phyloP scores from a whole-genome alignment of 2,329 filamentous ascomycete species.

The Trichophyton simii region DNA sequence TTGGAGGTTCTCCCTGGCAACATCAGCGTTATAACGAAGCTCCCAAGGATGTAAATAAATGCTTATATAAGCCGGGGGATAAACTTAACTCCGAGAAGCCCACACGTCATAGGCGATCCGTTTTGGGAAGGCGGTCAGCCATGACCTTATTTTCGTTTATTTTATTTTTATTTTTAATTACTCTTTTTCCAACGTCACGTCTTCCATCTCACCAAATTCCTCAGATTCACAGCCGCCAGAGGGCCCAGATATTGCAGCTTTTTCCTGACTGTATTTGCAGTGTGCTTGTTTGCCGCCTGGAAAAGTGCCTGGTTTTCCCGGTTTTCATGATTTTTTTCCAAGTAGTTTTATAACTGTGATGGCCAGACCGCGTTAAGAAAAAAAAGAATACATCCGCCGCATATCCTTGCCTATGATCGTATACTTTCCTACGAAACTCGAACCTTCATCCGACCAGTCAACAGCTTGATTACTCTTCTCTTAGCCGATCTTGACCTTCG shows the following conservation, averaged over 20 bases:
- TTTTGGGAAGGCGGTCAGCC: slow-evolving; percentile 3
- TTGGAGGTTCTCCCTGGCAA: too few relatives aligned
- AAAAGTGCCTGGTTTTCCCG: background rate
- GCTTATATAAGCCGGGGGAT: background rate
- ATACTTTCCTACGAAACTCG: background rate
- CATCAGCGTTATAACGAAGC: too few relatives aligned
- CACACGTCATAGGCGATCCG: slow-evolving; percentile 7
- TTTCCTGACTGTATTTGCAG: background rate
- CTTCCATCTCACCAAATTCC: background rate
- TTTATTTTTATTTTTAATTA: background rate
- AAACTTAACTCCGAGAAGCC: background rate
- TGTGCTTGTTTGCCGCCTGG: background rate
- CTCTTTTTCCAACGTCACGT: background rate
- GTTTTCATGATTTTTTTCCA: background rate
- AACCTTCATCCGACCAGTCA: background rate
- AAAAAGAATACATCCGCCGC: background rate
- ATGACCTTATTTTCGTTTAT: slow-evolving; percentile 1
- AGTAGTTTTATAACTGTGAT: background rate
- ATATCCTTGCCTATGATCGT: background rate
- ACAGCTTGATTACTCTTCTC: background rate
- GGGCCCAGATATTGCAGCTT: background rate
- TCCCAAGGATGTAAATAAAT: too few relatives aligned
- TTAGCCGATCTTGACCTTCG: background rate
- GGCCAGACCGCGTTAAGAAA: background rate
- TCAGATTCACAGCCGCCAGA: background rate